Evolutionary conservation across 2,329 filamentous ascomycete species (phyloP), one percentile per base, ranked within the genome.

Genomic region (Verticillium klebahnii): DNA sequence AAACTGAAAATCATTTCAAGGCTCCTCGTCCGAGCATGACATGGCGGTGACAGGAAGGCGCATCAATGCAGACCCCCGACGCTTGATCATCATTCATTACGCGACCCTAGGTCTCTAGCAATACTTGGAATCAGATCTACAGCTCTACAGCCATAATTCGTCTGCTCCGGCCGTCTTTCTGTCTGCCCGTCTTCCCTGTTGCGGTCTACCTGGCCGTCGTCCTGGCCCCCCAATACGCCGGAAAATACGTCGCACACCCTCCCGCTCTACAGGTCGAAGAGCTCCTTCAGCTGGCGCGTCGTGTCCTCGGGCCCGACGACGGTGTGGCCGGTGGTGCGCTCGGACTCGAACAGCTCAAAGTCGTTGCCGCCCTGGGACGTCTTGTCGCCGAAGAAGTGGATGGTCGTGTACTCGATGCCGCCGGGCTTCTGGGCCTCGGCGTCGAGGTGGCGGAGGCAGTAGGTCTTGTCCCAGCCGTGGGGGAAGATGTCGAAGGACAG

Each of bases 331-430:
- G 90, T 88, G 39, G 91, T 96, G 71, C 94, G 84, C 60, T 84
- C 72, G 74, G 98, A 94, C 67, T 79, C 82, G 77, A 89, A 98
- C 73, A 99, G 97, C 81, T 98, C 94, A 74, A 89, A 94, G 78
- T 99, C 95, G 76, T 98, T 99, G 65, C 95, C 95, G 66, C 95
- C 94, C 75, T 89, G 78, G 73, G 87, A 88, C 31, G 91, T 91
- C 88, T 98, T 99, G 84, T 99, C 95, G 67, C 95, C 95, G 71
- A 98, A 99, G 85, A 98, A 98, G 82, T 98, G 95, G 69, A 98
- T 90, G 55, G 86, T 94, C 68, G 87, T 91, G 82, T 94, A 98
- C 29, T 88, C 79, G 66, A 96, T 81, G 65, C 89, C 89, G 71
- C 86, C 88, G 50, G 84, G 81, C 74, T 84, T 82, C 78, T 84